Percentiles rank a stretch among this genome's conserved stretches.
These are phyloP conservation scores for Galium porrigens DNA, from an alignment of 305 asterid species.

Conservation along the genomic window DNA sequence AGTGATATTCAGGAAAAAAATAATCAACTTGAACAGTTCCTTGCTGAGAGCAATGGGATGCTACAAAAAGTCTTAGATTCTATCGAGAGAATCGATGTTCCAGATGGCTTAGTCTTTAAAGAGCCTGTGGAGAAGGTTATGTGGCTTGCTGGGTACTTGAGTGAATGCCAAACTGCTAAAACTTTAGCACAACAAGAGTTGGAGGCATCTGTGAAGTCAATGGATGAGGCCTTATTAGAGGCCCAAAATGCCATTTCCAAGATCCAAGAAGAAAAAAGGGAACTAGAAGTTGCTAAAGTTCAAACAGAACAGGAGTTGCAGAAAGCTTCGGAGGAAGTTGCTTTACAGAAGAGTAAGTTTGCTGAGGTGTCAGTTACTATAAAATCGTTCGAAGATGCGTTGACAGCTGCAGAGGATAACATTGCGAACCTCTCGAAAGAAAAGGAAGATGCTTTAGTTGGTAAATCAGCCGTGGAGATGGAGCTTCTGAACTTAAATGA, in stretches of 20 bases:
- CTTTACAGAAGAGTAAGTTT: conserved; percentile 38
- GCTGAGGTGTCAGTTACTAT: conserved; percentile 36
- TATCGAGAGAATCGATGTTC: conserved; percentile 47
- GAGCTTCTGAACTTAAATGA: conserved; percentile 18
- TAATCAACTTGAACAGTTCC: conserved; percentile 55
- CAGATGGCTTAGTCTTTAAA: conserved; percentile 34
- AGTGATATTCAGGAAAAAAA: conserved; percentile 35
- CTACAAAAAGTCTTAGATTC: conserved; percentile 52
- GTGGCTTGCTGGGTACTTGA: conserved; percentile 46
- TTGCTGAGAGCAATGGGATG: conserved; percentile 57
- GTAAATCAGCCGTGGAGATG: conserved; percentile 12
- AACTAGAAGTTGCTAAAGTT: conserved; percentile 44
- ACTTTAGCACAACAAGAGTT: conserved; percentile 47
- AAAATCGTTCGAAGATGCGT: conserved; percentile 18
- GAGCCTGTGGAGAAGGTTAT: conserved; percentile 64
- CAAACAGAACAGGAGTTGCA: conserved; percentile 45
- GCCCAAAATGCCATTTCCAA: conserved; percentile 41
- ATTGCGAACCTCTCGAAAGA: conserved; percentile 14
- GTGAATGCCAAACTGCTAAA: conserved; percentile 42
- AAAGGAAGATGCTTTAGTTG: conserved; percentile 12
- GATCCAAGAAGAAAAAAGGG: conserved; percentile 57
- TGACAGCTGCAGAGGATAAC: conserved; percentile 13
- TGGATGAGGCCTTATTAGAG: conserved; percentile 46
- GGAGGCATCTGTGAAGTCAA: conserved; percentile 35
- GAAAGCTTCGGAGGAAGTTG: conserved; percentile 43